These are phyloP conservation scores for Ceratobasidium papillatum DNA, from an alignment of 1,284 basidiomycete species.

Conservation along the genomic window DNA sequence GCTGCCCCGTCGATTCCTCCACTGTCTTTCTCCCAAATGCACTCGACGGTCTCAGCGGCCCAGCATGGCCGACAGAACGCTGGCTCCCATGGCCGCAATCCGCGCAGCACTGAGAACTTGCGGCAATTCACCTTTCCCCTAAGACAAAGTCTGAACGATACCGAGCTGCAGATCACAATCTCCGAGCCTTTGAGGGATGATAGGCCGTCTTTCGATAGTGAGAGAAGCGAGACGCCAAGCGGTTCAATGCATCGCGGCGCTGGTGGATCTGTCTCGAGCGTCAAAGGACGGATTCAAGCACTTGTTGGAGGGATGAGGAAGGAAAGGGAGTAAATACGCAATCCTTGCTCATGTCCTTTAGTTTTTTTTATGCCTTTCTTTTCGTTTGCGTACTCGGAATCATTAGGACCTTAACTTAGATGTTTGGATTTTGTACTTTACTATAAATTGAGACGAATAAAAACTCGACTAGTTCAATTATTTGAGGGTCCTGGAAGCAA, in stretches of 20 bases:
- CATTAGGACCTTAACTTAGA: slow-evolving; percentile 2
- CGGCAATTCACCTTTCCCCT: slow-evolving; percentile 18
- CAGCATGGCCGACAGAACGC: neutral
- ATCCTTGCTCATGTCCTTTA: neutral
- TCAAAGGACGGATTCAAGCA: slow-evolving; percentile 8
- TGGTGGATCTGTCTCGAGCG: slow-evolving; percentile 9
- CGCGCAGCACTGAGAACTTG: slow-evolving; percentile 5
- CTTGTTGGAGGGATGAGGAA: slow-evolving; percentile 27
- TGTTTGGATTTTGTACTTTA: neutral
- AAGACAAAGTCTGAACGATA: slow-evolving; percentile 15
- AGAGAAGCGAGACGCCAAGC: slow-evolving; percentile 27
- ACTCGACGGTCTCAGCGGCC: slow-evolving; percentile 9
- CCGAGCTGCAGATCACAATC: slow-evolving; percentile 25
- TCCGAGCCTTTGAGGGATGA: slow-evolving; percentile 22
- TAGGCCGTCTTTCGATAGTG: neutral
- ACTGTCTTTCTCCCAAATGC: neutral
- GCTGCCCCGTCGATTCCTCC: neutral
- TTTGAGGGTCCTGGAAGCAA: neutral
- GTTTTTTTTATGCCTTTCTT: neutral
- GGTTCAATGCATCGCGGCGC: slow-evolving; percentile 21
- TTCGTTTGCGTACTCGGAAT: neutral
- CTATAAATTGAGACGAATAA: neutral
- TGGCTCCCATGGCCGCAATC: slow-evolving; percentile 9
- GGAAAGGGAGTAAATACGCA: neutral
- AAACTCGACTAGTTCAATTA: neutral